Evolutionary conservation across 129 eudicot species (phyloP).

Genomic region (Saposhnikovia divaricata): DNA sequence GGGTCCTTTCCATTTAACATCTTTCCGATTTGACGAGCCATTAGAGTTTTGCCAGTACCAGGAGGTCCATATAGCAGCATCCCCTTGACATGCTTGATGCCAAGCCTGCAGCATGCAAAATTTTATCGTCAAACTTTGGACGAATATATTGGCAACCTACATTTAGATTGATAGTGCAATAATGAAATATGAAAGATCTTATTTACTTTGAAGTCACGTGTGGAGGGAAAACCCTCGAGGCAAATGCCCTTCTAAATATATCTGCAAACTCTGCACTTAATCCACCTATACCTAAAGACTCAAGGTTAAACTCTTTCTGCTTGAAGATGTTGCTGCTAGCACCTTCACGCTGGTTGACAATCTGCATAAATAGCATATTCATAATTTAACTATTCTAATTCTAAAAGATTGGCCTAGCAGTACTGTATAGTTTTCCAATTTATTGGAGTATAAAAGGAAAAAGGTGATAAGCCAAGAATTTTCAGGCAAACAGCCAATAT

Average conservation of each 20-base stretch:
- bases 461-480: not conserved
- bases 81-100: slow-evolving; percentile 97
- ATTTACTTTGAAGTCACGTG: slow-evolving; percentile 88
- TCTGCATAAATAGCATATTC: slow-evolving; percentile 35
- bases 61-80: slow-evolving; percentile 99
- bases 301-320: slow-evolving; percentile 91
- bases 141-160: not conserved
- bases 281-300: slow-evolving; percentile 91
- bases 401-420: not conserved
- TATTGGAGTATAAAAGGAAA: not conserved
- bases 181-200: not conserved
- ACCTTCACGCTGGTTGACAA: slow-evolving; percentile 89
- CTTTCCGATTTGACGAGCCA: slow-evolving; percentile 99
- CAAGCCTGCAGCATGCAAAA: slow-evolving; percentile 44
- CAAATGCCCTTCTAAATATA: slow-evolving; percentile 98
- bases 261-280: slow-evolving; percentile 92
- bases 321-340: slow-evolving; percentile 89
- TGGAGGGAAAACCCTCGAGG: slow-evolving; percentile 98
- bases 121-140: not conserved
- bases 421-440: not conserved
- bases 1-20: slow-evolving; percentile 97
- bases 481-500: not conserved
- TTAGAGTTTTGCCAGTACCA: slow-evolving; percentile 97
- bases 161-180: not conserved
- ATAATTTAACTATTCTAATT: not conserved